Percentiles rank a stretch among this genome's conserved stretches.
Conservation (phyloP, 2,329 filamentous ascomycete genomes). For the Herpotrichia juniperi region DNA sequence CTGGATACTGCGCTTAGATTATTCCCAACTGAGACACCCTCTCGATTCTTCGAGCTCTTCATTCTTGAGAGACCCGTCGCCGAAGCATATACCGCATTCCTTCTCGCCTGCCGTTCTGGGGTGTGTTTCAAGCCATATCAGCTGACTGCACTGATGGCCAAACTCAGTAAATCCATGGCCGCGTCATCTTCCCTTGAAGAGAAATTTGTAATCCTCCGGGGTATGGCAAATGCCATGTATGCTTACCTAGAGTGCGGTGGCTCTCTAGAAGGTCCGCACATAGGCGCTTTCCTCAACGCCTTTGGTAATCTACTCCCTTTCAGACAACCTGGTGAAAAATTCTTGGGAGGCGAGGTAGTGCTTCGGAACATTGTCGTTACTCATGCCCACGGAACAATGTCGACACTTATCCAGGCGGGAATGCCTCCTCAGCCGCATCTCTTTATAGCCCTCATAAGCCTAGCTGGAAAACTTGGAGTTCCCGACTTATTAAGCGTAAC, state of each 20-base stretch:
- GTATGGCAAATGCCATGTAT: constrained; percentile 51
- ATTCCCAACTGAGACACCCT: constrained; percentile 49
- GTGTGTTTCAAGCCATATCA: constrained; percentile 34
- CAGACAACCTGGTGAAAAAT: constrained; percentile 20
- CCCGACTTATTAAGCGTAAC: constrained; percentile 30
- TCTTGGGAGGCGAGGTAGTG: constrained; percentile 18
- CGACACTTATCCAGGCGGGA: constrained; percentile 35
- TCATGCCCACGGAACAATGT: constrained; percentile 29
- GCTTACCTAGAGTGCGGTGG: constrained; percentile 50
- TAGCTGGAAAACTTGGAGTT: constrained; percentile 34
- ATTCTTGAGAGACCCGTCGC: constrained; percentile 51
- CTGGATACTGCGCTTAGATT: constrained; percentile 57
- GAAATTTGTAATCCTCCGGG: constrained; percentile 36
- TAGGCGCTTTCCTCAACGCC: constrained; percentile 45
- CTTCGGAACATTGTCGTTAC: constrained; percentile 30
- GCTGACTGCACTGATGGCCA: constrained; percentile 41
- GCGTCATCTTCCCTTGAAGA: constrained; percentile 21
- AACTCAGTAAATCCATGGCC: constrained; percentile 33
- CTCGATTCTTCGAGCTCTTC: constrained; percentile 53
- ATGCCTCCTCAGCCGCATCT: constrained; percentile 22
- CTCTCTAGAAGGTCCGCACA: constrained; percentile 38
- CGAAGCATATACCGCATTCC: constrained; percentile 56
- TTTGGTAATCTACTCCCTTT: constrained; percentile 37
- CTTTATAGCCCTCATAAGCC: constrained; percentile 35
- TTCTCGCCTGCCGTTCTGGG: constrained; percentile 56